These are phyloP conservation scores for Claviceps arundinis DNA, from an alignment of 2,329 filamentous ascomycete species.

Conservation along the genomic window DNA sequence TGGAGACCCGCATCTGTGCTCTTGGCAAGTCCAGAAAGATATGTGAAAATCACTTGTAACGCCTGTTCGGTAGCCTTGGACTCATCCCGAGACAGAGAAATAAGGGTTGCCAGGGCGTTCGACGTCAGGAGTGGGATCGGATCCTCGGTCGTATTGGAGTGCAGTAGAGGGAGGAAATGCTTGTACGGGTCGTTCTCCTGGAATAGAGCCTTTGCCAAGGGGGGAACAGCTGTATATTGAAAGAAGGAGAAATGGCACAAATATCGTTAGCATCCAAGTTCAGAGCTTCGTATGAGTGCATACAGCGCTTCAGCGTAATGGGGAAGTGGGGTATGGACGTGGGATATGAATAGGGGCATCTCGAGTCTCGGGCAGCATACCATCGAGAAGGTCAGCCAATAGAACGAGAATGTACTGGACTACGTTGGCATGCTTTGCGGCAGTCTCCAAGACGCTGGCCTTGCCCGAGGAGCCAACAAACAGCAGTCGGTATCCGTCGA, in stretches of 20 bases:
- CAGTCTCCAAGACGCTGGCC: conserved; percentile 65
- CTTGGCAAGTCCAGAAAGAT: conserved; percentile 72
- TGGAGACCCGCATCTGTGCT: conserved; percentile 80
- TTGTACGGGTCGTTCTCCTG: conserved; percentile 66
- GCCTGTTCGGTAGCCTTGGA: conserved; percentile 58
- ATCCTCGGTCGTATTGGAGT: conserved; percentile 61
- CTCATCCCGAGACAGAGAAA: conserved; percentile 53
- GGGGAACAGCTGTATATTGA: conserved; percentile 52
- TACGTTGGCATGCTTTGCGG: conserved; percentile 76
- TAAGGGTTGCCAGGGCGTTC: conserved; percentile 68
- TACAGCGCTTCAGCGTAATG: too few species aligned
- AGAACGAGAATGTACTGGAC: conserved; percentile 91
- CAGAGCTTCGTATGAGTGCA: not conserved
- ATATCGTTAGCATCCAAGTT: not conserved
- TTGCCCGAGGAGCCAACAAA: conserved; percentile 65
- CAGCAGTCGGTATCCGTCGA: conserved; percentile 66
- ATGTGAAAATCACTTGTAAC: conserved; percentile 70
- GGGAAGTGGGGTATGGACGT: not conserved
- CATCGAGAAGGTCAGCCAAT: conserved; percentile 72
- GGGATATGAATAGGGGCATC: not conserved
- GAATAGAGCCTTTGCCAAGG: conserved; percentile 63
- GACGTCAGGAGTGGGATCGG: conserved; percentile 82
- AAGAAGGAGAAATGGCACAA: not conserved
- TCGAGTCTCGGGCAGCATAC: conserved; percentile 34
- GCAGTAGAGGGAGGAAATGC: conserved; percentile 74